Evolutionary conservation across 345 rosid genomes (phyloP).

Genomic region (Brassica juncea): DNA sequence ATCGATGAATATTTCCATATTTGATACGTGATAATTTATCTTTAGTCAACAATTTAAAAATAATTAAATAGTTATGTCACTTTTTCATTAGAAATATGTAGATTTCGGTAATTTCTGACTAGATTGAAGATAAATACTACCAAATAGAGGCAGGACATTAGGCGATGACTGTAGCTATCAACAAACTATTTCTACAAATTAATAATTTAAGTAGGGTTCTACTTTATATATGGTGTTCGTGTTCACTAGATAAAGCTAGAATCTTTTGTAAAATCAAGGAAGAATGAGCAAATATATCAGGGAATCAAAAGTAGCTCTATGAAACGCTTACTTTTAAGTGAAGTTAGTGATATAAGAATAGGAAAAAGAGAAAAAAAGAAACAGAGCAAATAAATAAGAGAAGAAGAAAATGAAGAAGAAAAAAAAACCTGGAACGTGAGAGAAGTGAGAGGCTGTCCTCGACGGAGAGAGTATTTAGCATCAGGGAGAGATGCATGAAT

Average conservation of each 20-base stretch:
- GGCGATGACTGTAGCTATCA: not conserved
- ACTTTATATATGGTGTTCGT: conserved; percentile 24
- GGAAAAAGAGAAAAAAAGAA: not conserved
- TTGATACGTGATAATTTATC: not conserved
- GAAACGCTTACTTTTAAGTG: conserved; percentile 21
- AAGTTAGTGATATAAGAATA: conserved; percentile 28
- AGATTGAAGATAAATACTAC: not conserved
- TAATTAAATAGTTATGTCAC: not conserved
- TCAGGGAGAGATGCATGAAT: conserved; percentile 69
- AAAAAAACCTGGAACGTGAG: conserved; percentile 63
- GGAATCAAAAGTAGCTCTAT: not conserved
- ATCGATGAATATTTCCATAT: not conserved
- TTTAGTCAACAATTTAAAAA: not conserved
- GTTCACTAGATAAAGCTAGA: conserved; percentile 25
- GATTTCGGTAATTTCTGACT: not conserved
- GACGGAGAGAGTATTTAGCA: conserved; percentile 46
- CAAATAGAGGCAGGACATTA: not conserved
- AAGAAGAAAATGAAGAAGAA: not conserved
- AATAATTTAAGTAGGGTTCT: conserved; percentile 10
- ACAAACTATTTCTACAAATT: not conserved
- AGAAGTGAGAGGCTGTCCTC: conserved; percentile 49
- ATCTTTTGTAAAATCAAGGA: conserved; percentile 22
- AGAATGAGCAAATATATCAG: conserved; percentile 9
- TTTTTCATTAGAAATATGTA: not conserved
- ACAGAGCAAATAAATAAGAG: not conserved